Percentiles rank a stretch among this genome's conserved stretches.
These are phyloP conservation scores for Coniochaeta sp. DNA, from an alignment of 2,329 filamentous ascomycete genomes.

Conservation along the genomic window DNA sequence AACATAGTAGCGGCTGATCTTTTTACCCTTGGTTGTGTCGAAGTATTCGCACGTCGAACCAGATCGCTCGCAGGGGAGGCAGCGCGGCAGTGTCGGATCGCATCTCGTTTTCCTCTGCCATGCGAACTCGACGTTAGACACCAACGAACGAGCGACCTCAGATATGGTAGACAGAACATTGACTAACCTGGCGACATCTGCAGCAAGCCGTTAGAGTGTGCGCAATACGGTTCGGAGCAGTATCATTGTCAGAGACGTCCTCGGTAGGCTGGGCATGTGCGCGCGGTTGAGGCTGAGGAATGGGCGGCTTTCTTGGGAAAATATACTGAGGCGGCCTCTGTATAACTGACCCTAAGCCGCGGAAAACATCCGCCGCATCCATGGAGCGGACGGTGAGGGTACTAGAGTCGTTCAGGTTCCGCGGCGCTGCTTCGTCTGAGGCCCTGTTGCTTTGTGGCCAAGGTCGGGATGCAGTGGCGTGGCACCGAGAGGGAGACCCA, in stretches of 20 bases:
- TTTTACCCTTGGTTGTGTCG: conserved; percentile 78
- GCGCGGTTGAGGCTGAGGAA: conserved; percentile 14
- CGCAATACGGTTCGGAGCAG: conserved; percentile 55
- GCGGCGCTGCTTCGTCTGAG: neutral
- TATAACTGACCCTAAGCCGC: conserved; percentile 13
- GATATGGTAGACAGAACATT: neutral
- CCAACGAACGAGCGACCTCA: neutral
- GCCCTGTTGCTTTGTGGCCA: neutral
- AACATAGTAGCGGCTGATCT: conserved; percentile 86
- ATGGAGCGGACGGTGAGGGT: conserved; percentile 27
- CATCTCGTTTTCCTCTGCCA: conserved; percentile 87
- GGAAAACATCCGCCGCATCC: conserved; percentile 53
- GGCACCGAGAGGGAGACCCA: neutral
- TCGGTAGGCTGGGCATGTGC: conserved; percentile 21
- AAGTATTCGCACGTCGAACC: conserved; percentile 93
- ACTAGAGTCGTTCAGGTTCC: neutral
- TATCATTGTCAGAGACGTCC: conserved; percentile 36
- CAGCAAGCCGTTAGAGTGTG: conserved; percentile 77
- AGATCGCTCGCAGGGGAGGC: conserved; percentile 85
- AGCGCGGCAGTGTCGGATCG: conserved; percentile 85
- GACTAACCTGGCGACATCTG: conserved; percentile 67
- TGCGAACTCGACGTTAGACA: neutral
- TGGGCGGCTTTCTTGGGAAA: conserved; percentile 17
- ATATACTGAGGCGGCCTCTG: conserved; percentile 21
- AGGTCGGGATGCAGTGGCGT: neutral